These are phyloP conservation scores for Mortierella sp. DNA, from an alignment of 371 early-diverging fungal species.

Conservation along the genomic window DNA sequence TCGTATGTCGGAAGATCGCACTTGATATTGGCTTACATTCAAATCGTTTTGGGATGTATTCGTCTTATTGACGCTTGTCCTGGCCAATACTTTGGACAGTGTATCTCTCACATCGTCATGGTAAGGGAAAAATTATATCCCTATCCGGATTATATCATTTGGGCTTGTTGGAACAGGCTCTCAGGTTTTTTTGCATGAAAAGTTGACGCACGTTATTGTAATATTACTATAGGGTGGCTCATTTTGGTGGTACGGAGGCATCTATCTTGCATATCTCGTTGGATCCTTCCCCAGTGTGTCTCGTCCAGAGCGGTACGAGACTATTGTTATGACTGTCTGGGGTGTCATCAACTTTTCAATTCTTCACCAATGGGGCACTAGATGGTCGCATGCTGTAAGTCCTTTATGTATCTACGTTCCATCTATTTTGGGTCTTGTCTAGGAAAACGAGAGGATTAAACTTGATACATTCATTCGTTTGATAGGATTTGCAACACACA, in stretches of 20 bases:
- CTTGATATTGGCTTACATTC: slow-evolving; percentile 39
- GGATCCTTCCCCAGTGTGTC: slow-evolving; percentile 45
- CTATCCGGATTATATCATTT: not conserved
- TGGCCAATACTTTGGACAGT: slow-evolving; percentile 50
- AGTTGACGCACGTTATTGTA: not conserved
- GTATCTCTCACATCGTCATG: slow-evolving; percentile 53
- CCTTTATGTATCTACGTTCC: not conserved
- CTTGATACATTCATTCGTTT: not conserved
- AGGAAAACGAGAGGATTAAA: too few species aligned
- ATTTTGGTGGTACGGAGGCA: slow-evolving; percentile 56
- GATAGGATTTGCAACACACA: slow-evolving; percentile 52
- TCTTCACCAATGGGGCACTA: slow-evolving; percentile 55
- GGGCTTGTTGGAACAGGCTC: not conserved
- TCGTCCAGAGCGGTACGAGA: slow-evolving; percentile 49
- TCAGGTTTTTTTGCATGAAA: not conserved
- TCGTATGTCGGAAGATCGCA: slow-evolving; percentile 46
- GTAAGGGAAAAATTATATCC: slow-evolving; percentile 17
- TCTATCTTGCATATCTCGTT: slow-evolving; percentile 49
- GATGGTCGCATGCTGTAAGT: slow-evolving; percentile 54
- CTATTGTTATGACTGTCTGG: slow-evolving; percentile 52
- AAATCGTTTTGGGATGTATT: slow-evolving; percentile 43
- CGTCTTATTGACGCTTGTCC: slow-evolving; percentile 40
- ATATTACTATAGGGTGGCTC: slow-evolving; percentile 40
- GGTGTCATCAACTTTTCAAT: slow-evolving; percentile 55
- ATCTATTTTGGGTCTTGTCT: too few species aligned